Evolutionary conservation across 2,329 filamentous ascomycete genomes (phyloP), one percentile per base, ranked within the genome.

Genomic region (Hypocrella siamensis): DNA sequence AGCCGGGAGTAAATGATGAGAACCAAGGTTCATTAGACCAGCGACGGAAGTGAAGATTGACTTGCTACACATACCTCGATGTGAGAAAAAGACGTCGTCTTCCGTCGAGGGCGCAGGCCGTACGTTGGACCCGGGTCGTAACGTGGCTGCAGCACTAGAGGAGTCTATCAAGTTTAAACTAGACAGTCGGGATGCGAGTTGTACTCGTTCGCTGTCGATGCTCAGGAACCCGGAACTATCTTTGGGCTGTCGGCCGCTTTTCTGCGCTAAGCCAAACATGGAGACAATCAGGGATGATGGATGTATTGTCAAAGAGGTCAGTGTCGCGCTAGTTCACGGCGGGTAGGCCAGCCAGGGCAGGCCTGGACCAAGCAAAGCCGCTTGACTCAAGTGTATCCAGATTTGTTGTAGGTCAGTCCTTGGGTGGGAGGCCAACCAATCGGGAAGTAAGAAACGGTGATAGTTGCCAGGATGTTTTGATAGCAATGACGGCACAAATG

Each of bases 241-340:
- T 39, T 45, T 41, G 35, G 44, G 40, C 35, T 49, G 43, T 26
- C 37, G 31, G 32, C 42, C 39, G 30, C 42, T 50, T 42, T 49
- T 49, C 34, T 48, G 46, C 34, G 42, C 46, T 42, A 51, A 52
- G 43, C 45, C 48, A 41, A 58, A 58, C 54, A 58, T 58, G 48
- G 53, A 53, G 41, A 40, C 25, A 17, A 35, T 14, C 21, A 19
- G 22, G 18, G 17, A 14, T 29, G 22, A 26, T 26, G 21, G 29
- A 19, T 19, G 29, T 26, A 19, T 30, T 31, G 19, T 26, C n/a
- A n/a, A n/a, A n/a, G n/a, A 35, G 28, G 28, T 17, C 14, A 29
- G 22, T 17, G 27, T 25, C 17, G 15, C 14, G 8, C 14, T 8
- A 26, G 28, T 7, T 17, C 8, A 25, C n/a, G 21, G 26, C 17